Percentiles rank a stretch among this genome's conserved stretches.
Conservation (phyloP, 129 eudicot species). For the Saposhnikovia divaricata region DNA sequence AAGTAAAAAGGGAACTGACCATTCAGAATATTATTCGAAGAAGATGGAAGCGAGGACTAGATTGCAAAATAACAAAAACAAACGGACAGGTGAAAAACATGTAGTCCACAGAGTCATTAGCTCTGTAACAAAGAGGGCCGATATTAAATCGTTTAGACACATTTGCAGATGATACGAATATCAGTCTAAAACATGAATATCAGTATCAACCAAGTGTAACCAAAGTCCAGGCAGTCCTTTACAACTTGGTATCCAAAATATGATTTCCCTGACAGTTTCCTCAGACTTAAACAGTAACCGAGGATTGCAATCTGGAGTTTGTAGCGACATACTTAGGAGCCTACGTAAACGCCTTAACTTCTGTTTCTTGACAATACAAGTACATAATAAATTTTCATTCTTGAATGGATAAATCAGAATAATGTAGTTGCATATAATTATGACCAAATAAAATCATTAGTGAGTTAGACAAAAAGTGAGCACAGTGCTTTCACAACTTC, state of each 20-base stretch:
- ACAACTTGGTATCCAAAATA: too few species aligned
- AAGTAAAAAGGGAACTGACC: not conserved
- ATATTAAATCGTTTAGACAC: not conserved
- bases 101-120: not conserved
- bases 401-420: too few species aligned
- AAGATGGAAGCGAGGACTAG: too few species aligned
- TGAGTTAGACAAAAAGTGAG: too few species aligned
- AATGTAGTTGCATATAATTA: too few species aligned
- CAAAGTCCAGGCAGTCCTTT: too few species aligned
- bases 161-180: not conserved
- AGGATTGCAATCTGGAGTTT: not conserved
- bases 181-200: too few species aligned
- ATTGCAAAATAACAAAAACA: not conserved
- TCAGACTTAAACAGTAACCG: not conserved
- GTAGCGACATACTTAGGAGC: not conserved
- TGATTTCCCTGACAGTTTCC: not conserved
- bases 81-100: not conserved
- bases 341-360: not conserved
- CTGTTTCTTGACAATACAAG: too few species aligned
- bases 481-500: too few species aligned
- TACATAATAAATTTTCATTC: too few species aligned
- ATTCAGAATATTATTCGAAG: not conserved
- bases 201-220: too few species aligned
- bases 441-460: too few species aligned
- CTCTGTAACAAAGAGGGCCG: not conserved